A percentile compares a stretch with the other conserved stretches of the same genome.
Evolutionary conservation across 352 stramenopile genomes (phyloP).

Genomic region (Pythium coloratum): DNA sequence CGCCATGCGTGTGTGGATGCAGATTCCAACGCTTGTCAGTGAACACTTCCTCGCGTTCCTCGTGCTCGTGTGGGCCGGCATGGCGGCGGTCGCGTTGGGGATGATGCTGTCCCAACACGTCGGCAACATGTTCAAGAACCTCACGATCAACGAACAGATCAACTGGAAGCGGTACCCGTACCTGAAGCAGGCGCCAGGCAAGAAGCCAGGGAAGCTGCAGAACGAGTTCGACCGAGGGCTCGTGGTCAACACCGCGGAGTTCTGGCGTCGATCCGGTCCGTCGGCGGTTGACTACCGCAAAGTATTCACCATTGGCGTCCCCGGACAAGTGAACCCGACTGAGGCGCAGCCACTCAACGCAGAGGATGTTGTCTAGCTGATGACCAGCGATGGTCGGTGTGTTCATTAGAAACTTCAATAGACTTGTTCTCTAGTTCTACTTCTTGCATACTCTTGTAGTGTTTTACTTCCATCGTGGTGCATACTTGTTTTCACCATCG

Average conservation of each 20-base stretch:
- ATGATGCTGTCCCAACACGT: slow-evolving; percentile 74
- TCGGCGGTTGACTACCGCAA: slow-evolving; percentile 23
- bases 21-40: slow-evolving; percentile 53
- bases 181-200: slow-evolving; percentile 29
- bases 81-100: slow-evolving; percentile 46
- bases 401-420: slow-evolving; percentile 4
- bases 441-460: not conserved
- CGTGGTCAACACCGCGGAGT: slow-evolving; percentile 24
- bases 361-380: slow-evolving; percentile 17
- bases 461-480: not conserved
- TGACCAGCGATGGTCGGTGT: not conserved
- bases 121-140: slow-evolving; percentile 60
- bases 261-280: slow-evolving; percentile 22
- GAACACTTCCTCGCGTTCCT: slow-evolving; percentile 60
- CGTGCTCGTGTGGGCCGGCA: slow-evolving; percentile 54
- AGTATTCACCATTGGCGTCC: slow-evolving; percentile 12
- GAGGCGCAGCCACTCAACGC: slow-evolving; percentile 3
- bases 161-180: slow-evolving; percentile 83
- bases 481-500: no score
- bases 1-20: slow-evolving; percentile 55
- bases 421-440: not conserved
- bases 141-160: slow-evolving; percentile 84
- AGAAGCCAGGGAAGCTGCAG: slow-evolving; percentile 9
- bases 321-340: not conserved
- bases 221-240: slow-evolving; percentile 29